phyloP scores from a whole-genome alignment of 768 basidiomycete species.

The Mycena alexandri region DNA sequence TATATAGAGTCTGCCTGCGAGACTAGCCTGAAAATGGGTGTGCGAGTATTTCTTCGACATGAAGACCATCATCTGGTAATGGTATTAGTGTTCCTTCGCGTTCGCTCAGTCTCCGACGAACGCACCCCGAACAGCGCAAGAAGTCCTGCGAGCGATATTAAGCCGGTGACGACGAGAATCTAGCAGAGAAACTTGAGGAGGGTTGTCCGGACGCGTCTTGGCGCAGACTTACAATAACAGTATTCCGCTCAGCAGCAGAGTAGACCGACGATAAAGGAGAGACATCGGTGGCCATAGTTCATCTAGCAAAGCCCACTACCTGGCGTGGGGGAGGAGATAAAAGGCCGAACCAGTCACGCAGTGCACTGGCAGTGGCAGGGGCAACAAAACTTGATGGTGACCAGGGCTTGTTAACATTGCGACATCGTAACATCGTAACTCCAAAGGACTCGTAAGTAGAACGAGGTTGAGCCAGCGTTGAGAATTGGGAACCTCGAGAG shows the following conservation, averaged over 20 bases:
- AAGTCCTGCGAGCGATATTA: conserved; percentile 36
- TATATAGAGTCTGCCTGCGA: too few relatives aligned
- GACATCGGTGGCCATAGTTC: conserved; percentile 21
- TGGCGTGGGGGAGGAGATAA: conserved; percentile 10
- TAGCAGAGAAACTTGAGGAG: background rate
- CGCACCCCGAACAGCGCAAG: conserved; percentile 34
- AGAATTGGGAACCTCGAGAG: too few relatives aligned
- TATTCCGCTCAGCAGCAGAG: conserved; percentile 12
- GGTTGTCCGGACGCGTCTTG: too few relatives aligned
- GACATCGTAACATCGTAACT: too few relatives aligned
- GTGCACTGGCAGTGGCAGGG: too few relatives aligned
- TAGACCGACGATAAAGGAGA: conserved; percentile 22
- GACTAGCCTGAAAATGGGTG: conserved; percentile 38
- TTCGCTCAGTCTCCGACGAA: background rate
- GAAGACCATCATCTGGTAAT: conserved; percentile 17
- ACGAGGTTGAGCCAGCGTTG: too few relatives aligned
- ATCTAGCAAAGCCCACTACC: conserved; percentile 28
- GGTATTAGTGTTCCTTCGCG: background rate
- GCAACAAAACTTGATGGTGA: too few relatives aligned
- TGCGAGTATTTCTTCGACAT: conserved; percentile 30
- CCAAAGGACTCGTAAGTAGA: too few relatives aligned
- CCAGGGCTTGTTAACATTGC: too few relatives aligned
- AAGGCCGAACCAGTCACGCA: too few relatives aligned
- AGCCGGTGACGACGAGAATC: conserved; percentile 34
- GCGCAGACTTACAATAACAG: conserved; percentile 25